Percentiles rank a stretch among this genome's conserved stretches.
Evolutionary conservation across 2,329 filamentous ascomycete genomes (phyloP).

Genomic region (Verticillium klebahnii): DNA sequence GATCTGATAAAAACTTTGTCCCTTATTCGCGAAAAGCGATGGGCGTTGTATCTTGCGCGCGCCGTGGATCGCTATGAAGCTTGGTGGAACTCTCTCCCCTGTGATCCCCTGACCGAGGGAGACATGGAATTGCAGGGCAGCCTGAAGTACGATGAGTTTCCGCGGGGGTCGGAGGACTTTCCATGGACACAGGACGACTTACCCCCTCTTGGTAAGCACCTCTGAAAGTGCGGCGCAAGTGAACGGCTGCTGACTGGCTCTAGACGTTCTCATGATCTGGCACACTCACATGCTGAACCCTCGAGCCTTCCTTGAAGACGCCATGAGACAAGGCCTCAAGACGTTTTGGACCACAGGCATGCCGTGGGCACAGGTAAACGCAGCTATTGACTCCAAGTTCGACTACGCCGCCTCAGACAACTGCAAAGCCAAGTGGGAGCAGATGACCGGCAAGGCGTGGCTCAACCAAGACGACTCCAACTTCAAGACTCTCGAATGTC

Average conservation of each 20-base stretch:
- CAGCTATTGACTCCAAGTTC: constrained; percentile 55
- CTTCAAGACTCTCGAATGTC: constrained; percentile 49
- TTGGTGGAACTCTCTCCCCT: constrained; percentile 53
- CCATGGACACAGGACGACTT: constrained; percentile 37
- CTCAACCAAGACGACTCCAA: constrained; percentile 49
- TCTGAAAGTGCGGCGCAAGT: constrained; percentile 27
- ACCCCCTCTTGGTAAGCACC: constrained; percentile 44
- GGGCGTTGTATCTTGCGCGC: constrained; percentile 64
- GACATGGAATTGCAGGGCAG: constrained; percentile 22
- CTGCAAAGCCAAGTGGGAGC: constrained; percentile 42
- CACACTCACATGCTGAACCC: constrained; percentile 78
- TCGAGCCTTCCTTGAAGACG: constrained; percentile 68
- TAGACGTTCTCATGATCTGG: constrained; percentile 75
- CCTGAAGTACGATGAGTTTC: constrained; percentile 19
- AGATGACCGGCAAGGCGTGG: constrained; percentile 49
- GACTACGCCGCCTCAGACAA: constrained; percentile 44
- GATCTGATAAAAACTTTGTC: constrained; percentile 35
- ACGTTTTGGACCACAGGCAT: constrained; percentile 58
- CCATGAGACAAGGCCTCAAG: constrained; percentile 51
- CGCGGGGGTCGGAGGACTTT: constrained; percentile 16
- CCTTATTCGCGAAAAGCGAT: constrained; percentile 65
- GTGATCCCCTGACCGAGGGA: constrained; percentile 23
- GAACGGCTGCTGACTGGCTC: constrained; percentile 2
- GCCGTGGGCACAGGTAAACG: constrained; percentile 59
- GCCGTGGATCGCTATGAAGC: constrained; percentile 63